Conservation (phyloP, 306 rosid species). For the Rosa chinensis region DNA sequence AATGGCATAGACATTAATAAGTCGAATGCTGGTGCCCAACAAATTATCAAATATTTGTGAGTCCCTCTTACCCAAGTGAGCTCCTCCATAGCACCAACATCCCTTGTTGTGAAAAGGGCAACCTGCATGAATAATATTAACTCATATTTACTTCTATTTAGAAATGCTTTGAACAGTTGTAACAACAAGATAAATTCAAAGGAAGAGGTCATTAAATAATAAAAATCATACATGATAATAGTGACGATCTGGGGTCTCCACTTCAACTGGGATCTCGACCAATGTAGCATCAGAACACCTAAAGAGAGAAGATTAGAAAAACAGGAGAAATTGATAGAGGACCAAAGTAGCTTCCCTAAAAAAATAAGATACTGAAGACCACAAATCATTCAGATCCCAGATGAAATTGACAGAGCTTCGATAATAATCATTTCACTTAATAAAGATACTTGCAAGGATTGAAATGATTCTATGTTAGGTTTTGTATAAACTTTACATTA, state of each 20-base stretch:
- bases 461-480: no score
- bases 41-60: neutral
- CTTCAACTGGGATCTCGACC: conserved; percentile 35
- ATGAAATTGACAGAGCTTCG: neutral
- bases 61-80: conserved; percentile 29
- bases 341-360: neutral
- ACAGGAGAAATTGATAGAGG: neutral
- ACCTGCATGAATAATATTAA: conserved; percentile 10
- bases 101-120: conserved; percentile 28
- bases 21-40: neutral
- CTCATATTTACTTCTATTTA: no score
- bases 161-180: neutral
- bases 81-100: conserved; percentile 30
- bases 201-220: neutral
- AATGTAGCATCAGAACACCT: conserved; percentile 32
- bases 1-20: neutral
- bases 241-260: conserved; percentile 34
- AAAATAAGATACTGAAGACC: neutral
- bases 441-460: neutral
- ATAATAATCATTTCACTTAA: neutral
- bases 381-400: neutral
- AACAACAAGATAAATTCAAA: neutral
- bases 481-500: neutral
- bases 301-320: neutral
- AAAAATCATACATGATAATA: conserved; percentile 30